Evolutionary conservation across 352 stramenopile genomes (phyloP).

Genomic region (Halophytophthora polymorphica): DNA sequence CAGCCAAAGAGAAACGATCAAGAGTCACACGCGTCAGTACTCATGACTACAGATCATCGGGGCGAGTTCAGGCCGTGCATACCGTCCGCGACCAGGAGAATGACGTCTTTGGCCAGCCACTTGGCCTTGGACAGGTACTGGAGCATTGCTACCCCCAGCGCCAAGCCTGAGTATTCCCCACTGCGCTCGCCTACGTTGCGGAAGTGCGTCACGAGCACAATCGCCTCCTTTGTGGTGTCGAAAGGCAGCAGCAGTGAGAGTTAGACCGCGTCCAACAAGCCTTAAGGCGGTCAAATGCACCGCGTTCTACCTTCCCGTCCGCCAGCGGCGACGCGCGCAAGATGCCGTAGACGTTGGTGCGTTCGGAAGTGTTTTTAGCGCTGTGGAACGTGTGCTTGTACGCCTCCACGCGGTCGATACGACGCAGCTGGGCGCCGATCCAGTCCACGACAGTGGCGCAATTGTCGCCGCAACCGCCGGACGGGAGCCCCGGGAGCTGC

Average conservation of each 20-base stretch:
- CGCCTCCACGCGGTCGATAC: slow-evolving; percentile 54
- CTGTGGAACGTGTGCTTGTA: slow-evolving; percentile 55
- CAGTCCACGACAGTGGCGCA: slow-evolving; percentile 52
- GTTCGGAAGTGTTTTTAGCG: slow-evolving; percentile 7
- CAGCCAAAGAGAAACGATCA: not conserved
- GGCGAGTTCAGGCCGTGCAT: not conserved
- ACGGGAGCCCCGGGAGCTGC: slow-evolving; percentile 27
- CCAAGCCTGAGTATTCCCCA: slow-evolving; percentile 48
- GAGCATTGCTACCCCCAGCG: slow-evolving; percentile 57
- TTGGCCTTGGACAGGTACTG: slow-evolving; percentile 54
- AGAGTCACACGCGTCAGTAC: not conserved
- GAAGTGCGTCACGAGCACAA: slow-evolving; percentile 73
- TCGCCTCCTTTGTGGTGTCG: slow-evolving; percentile 31
- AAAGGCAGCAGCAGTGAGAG: not conserved
- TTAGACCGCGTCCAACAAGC: not conserved
- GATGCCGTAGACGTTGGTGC: slow-evolving; percentile 78
- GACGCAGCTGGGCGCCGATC: slow-evolving; percentile 50
- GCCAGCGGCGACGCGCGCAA: slow-evolving; percentile 66
- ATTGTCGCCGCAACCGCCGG: slow-evolving; percentile 36
- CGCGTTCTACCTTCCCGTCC: slow-evolving; percentile 54
- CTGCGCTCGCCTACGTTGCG: slow-evolving; percentile 43
- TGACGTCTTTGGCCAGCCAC: slow-evolving; percentile 84
- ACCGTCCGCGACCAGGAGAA: slow-evolving; percentile 77
- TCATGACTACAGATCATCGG: not conserved
- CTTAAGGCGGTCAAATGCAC: not conserved